Evolutionary conservation across 2,329 filamentous ascomycete genomes (phyloP), one percentile per base, ranked within the genome.

Genomic region (Orbilia blumenaviensis): DNA sequence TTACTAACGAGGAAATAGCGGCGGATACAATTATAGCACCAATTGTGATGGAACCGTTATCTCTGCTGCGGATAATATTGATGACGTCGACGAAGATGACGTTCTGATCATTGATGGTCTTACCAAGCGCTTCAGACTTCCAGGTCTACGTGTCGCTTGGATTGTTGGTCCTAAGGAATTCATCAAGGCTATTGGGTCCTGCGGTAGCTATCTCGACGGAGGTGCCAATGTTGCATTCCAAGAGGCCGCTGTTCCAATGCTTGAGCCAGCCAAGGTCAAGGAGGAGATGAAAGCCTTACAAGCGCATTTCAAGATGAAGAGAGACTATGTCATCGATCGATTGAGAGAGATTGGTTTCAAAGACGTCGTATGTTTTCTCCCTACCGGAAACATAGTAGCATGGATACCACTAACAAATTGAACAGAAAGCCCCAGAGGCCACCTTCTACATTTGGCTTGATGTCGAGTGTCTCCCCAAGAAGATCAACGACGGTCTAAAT

Each of bases 101-200:
- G 94, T 98, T 1, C 88, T 98, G 78, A 92, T 98, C 83, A 94
- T 98, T 79, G 94, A 98, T 82, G 94, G 94, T 58, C 87, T 98
- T 25, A 98, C 94, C 80, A 98, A 98, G 88, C 91, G 94, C 77
- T 98, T 98, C 88, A 90, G 94, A 79, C 89, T 98, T 32, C 94
- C 94, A 0, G 94, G 94, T 77, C 98, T 94, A 93, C 91, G 94
- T 82, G 94, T 98, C 46, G 94, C 94, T 46, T 98, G 94, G 94
- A 93, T 98, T 79, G 83, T 98, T 66, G 94, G 94, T 0, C 94
- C 94, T 79, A 97, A 97, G 86, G 94, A 97, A 81, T 98, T 97
- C 84, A 93, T 97, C 85, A 90, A 92, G 83, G 94, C 94, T 29
- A 94, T 97, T 79, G 92, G 93, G 68, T 94, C 91, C 41, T 97